phyloP scores from a whole-genome alignment of 2,329 filamentous ascomycete species.

The Fusarium ambrosium region DNA sequence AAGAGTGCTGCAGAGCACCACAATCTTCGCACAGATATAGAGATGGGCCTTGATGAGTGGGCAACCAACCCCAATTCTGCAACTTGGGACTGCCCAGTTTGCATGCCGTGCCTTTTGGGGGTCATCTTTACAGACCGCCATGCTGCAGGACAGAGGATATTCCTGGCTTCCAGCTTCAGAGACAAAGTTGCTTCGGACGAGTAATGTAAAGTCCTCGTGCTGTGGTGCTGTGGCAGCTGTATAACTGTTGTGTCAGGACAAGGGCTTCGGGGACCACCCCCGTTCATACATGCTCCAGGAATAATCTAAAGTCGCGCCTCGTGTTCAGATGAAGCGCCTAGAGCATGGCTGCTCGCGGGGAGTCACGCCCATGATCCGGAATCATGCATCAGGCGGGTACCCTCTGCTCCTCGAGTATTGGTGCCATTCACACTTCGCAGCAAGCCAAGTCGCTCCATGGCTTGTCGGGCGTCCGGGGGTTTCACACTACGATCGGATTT shows the following conservation, averaged over 20 bases:
- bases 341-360: slow-evolving; percentile 16
- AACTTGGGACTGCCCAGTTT: background rate
- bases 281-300: slow-evolving; percentile 17
- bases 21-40: background rate
- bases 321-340: slow-evolving; percentile 37
- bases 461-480: slow-evolving; percentile 9
- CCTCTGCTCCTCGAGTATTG: slow-evolving; percentile 6
- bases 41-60: background rate
- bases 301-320: slow-evolving; percentile 29
- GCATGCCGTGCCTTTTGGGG: background rate
- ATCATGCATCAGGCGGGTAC: slow-evolving; percentile 23
- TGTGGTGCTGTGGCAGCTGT: slow-evolving; percentile 12
- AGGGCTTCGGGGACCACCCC: slow-evolving; percentile 15
- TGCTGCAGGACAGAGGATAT: background rate
- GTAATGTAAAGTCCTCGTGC: background rate
- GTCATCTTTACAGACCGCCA: background rate
- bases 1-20: slow-evolving; percentile 7
- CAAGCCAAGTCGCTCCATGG: slow-evolving; percentile 1
- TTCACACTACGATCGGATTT: slow-evolving; percentile 1
- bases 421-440: slow-evolving; percentile 3
- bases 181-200: background rate
- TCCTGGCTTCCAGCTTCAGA: background rate
- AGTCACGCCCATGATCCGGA: slow-evolving; percentile 24
- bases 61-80: slow-evolving; percentile 7
- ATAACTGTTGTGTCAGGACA: slow-evolving; percentile 12